Percentiles rank a stretch among this genome's conserved stretches.
These are phyloP conservation scores for Elsinoe fawcettii DNA, from an alignment of 2,329 filamentous ascomycete species.

Conservation along the genomic window DNA sequence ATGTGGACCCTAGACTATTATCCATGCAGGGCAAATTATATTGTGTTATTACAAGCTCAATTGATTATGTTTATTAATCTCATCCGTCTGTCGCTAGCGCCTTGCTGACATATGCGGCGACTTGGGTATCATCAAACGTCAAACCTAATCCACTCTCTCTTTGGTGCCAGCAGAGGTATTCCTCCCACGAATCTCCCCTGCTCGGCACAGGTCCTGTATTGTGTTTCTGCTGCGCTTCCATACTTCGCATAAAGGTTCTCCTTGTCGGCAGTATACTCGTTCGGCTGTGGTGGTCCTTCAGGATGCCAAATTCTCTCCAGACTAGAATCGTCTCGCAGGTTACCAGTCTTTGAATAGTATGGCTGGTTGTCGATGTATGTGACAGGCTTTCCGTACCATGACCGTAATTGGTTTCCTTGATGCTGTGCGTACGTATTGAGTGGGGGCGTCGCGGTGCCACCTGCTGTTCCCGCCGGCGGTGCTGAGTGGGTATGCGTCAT, in stretches of 20 bases:
- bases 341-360: slow-evolving; percentile 29
- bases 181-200: slow-evolving; percentile 63
- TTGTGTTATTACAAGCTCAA: neutral
- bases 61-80: too few species aligned
- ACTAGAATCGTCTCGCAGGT: slow-evolving; percentile 47
- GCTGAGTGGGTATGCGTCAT: slow-evolving; percentile 20
- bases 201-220: slow-evolving; percentile 58
- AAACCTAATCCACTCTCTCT: slow-evolving; percentile 58
- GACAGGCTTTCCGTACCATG: slow-evolving; percentile 59
- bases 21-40: slow-evolving; percentile 2
- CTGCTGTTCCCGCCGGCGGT: neutral
- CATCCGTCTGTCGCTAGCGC: neutral
- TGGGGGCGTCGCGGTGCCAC: slow-evolving; percentile 20
- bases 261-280: slow-evolving; percentile 52
- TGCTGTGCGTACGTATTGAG: slow-evolving; percentile 39
- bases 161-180: slow-evolving; percentile 72
- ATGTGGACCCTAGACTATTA: neutral
- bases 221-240: slow-evolving; percentile 43
- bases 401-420: slow-evolving; percentile 41
- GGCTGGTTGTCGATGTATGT: slow-evolving; percentile 49
- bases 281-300: slow-evolving; percentile 53
- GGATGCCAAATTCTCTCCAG: slow-evolving; percentile 67
- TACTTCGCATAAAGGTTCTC: slow-evolving; percentile 50
- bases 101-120: neutral
- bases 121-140: slow-evolving; percentile 2